phyloP scores from a whole-genome alignment of 2,329 filamentous ascomycete genomes.

The Cercospora zeina region DNA sequence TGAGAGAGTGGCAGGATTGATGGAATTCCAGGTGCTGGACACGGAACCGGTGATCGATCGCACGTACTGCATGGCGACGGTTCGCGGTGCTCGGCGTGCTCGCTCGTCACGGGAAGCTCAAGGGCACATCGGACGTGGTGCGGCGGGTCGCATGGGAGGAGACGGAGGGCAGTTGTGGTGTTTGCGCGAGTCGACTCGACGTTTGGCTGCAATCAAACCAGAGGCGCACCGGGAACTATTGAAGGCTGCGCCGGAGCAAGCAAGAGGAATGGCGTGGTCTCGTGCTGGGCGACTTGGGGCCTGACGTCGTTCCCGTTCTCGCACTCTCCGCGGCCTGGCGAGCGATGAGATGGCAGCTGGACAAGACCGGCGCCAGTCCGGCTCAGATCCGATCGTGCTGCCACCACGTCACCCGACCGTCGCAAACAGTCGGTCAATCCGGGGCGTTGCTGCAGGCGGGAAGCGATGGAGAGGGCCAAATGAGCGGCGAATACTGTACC shows the following conservation, averaged over 20 bases:
- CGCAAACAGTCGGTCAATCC: not conserved
- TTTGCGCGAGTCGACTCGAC: not conserved
- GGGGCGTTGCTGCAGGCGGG: not conserved
- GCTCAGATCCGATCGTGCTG: conserved; percentile 2
- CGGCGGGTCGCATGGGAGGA: not conserved
- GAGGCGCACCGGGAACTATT: not conserved
- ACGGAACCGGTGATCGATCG: conserved; percentile 92
- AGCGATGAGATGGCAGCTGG: not conserved
- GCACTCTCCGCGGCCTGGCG: not conserved
- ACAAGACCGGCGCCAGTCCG: conserved; percentile 3
- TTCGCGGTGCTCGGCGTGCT: not conserved
- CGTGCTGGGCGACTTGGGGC: not conserved
- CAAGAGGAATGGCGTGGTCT: not conserved
- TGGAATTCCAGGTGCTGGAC: conserved; percentile 98
- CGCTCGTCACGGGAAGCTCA: not conserved
- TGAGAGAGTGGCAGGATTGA: conserved; percentile 95
- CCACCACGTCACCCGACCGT: not conserved
- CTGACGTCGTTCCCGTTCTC: conserved; percentile 10
- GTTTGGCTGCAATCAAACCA: not conserved
- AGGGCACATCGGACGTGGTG: not conserved
- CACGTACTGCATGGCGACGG: conserved; percentile 83
- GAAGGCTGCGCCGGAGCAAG: conserved; percentile 2
- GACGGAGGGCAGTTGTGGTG: not conserved
- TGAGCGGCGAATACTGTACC: not conserved
- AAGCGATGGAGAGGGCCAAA: not conserved